Conservation (phyloP, 352 stramenopile genomes). For the Globisporangium cystogenes region DNA sequence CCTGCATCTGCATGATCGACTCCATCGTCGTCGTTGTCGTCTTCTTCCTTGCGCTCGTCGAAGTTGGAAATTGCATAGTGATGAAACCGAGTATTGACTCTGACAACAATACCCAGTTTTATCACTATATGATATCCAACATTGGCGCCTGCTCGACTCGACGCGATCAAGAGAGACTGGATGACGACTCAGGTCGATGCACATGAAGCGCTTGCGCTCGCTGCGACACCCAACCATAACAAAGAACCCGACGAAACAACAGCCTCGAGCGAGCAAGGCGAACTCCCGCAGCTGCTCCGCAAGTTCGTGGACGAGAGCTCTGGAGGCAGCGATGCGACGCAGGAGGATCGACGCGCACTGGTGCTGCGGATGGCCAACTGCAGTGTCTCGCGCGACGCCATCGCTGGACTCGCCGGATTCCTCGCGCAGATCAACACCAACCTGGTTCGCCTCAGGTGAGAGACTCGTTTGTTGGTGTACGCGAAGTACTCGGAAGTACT, state of each 20-base stretch:
- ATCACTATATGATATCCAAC: too few relatives aligned
- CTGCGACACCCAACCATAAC: not conserved
- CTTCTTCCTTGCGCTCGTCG: too few relatives aligned
- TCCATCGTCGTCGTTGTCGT: constrained; percentile 44
- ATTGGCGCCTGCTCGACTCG: too few relatives aligned
- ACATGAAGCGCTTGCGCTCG: not conserved
- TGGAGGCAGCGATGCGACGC: not conserved
- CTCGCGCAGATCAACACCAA: constrained; percentile 22
- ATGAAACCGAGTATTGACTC: not conserved
- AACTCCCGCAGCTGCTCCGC: not conserved
- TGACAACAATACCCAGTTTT: too few relatives aligned
- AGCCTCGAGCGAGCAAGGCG: not conserved
- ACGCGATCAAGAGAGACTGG: not conserved
- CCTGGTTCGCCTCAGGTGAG: constrained; percentile 27
- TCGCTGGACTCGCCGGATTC: constrained; percentile 21
- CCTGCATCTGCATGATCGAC: constrained; percentile 89
- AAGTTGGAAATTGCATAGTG: not conserved
- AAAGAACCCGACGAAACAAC: not conserved
- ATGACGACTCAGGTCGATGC: not conserved
- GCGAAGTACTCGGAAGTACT: too few relatives aligned
- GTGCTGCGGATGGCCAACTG: constrained; percentile 17
- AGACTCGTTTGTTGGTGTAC: too few relatives aligned
- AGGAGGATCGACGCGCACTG: not conserved
- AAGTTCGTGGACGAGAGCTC: not conserved
- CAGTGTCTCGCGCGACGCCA: constrained; percentile 11